Percentiles rank a stretch among this genome's conserved stretches.
Conservation (phyloP, 1,284 basidiomycete species). For the Melanopsichium pennsylvanicum region DNA sequence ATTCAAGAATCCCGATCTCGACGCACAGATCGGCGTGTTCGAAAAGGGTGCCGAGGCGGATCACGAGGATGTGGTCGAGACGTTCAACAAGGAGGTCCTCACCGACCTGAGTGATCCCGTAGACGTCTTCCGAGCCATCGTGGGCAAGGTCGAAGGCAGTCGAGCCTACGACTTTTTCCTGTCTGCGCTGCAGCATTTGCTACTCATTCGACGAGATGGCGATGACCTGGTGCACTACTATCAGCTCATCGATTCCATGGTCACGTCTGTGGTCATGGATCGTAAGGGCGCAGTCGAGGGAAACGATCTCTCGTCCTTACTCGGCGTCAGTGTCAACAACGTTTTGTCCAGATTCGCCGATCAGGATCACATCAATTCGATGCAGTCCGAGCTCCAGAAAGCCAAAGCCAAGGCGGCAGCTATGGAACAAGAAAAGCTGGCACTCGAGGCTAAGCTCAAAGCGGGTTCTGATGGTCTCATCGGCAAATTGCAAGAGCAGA, state of each 20-base stretch:
- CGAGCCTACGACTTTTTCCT: constrained; percentile 86
- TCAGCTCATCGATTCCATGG: constrained; percentile 90
- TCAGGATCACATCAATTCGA: constrained; percentile 80
- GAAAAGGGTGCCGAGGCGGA: constrained; percentile 79
- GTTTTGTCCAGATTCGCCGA: constrained; percentile 91
- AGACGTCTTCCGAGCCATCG: constrained; percentile 85
- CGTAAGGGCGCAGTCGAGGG: constrained; percentile 75
- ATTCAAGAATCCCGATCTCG: constrained; percentile 75
- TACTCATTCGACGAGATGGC: constrained; percentile 88
- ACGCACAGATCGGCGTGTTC: constrained; percentile 76
- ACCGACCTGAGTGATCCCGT: constrained; percentile 80
- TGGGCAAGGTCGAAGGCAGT: constrained; percentile 77
- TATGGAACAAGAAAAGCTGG: constrained; percentile 70
- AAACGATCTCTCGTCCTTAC: constrained; percentile 77
- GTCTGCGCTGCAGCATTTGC: constrained; percentile 88
- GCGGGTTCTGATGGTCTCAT: constrained; percentile 83
- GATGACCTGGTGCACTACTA: constrained; percentile 79
- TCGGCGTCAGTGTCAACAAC: constrained; percentile 87
- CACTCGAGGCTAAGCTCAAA: constrained; percentile 80
- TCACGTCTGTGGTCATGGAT: constrained; percentile 91
- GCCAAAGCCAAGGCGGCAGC: constrained; percentile 77
- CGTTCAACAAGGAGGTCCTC: constrained; percentile 79
- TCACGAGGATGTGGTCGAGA: constrained; percentile 78
- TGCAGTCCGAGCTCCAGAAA: constrained; percentile 80
- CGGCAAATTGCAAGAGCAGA: constrained; percentile 78